Percentiles rank a stretch among this genome's conserved stretches.
These are phyloP conservation scores for Buxus sempervirens DNA, from an alignment of 164 flowering plant genomes.

Conservation along the genomic window DNA sequence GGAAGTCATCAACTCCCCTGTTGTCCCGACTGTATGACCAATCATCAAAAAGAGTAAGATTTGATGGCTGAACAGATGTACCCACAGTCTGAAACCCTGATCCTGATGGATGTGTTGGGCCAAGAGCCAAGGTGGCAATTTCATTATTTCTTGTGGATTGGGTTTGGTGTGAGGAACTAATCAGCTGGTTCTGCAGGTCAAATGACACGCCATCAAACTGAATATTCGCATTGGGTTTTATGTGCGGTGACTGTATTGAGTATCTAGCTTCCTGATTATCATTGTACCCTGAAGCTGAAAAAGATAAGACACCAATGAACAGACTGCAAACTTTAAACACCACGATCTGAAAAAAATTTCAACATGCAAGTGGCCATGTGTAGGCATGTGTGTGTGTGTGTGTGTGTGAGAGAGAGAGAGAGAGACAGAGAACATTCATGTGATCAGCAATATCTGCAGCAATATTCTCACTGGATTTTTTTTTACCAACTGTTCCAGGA, in stretches of 20 bases:
- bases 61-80: constrained; percentile 29
- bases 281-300: constrained; percentile 39
- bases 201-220: constrained; percentile 46
- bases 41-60: constrained; percentile 28
- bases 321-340: neutral
- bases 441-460: neutral
- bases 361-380: too few relatives aligned
- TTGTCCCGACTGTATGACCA: constrained; percentile 18
- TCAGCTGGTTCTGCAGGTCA: constrained; percentile 40
- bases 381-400: too few relatives aligned
- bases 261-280: constrained; percentile 34
- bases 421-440: neutral
- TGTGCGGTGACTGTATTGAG: constrained; percentile 37
- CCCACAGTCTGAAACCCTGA: constrained; percentile 37
- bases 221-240: constrained; percentile 34
- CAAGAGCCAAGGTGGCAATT: constrained; percentile 41
- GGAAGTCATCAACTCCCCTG: constrained; percentile 55
- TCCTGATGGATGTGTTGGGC: constrained; percentile 48
- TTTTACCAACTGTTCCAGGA: too few relatives aligned
- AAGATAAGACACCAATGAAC: neutral
- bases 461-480: too few relatives aligned
- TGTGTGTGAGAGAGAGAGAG: too few relatives aligned
- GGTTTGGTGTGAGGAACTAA: constrained; percentile 31
- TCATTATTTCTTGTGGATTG: constrained; percentile 40
- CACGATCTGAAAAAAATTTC: too few relatives aligned